Evolutionary conservation across 2,329 filamentous ascomycete species (phyloP), one percentile per base, ranked within the genome.

Genomic region (Beauveria australis): DNA sequence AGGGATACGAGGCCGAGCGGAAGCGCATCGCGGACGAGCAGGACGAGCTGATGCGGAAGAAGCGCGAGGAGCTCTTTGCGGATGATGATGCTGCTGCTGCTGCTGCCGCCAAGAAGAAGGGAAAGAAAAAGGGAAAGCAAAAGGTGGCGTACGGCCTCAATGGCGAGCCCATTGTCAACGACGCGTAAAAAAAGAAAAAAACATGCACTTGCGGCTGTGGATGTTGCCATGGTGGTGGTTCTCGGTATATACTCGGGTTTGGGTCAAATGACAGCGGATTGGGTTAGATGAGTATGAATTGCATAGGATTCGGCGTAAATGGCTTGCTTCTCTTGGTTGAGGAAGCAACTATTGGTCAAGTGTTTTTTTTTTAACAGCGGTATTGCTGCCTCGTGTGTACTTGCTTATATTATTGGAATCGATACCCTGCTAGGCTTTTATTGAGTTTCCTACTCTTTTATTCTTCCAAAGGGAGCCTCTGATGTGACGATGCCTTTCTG

Each of bases 21-120:
- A 75, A 74, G 64, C 74, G 70, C 55, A 67, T 74, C 58, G 74
- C 72, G 40, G 79, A 79, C 65, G 78, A 79, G 66, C 76, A 77
- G 66, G 77, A 75, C 19, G 79, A 79, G 66, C 72, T 76, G 53
- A 78, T 76, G 69, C 71, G 74, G 62, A 75, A 75, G 73, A 78
- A 76, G 74, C 73, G 74, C 33, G 79, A 81, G 67, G 78, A 77
- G 60, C 73, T 82, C 22, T 79, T 80, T 63, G 78, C 75, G 16
- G 75, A 77, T 46, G 74, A 74, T 18, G 72, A 74, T 6, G 64
- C 37, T 16, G 63, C 61, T 14, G 64, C 61, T 2, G 24, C 24
- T 2, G 24, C 24, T 3, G 24, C 24, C 3, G 24, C 61, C n/a
- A 70, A 67, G 64, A 74, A 72, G 65, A 74, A 72, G 64, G 64